Conservation (phyloP, 345 rosid genomes). For the Nasturtium officinale region DNA sequence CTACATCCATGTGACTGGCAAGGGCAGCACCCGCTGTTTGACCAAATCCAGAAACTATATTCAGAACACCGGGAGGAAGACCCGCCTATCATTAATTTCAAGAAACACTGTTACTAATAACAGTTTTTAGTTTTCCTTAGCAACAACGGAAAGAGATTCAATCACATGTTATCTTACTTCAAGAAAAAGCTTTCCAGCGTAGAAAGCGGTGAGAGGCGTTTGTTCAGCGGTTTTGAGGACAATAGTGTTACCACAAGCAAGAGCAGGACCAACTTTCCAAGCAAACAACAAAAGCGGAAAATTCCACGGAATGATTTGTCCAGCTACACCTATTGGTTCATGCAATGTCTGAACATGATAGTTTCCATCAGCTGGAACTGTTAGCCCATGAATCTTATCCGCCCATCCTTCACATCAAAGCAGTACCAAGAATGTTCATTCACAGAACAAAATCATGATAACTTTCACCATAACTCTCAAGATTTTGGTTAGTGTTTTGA, state of each 20-base stretch:
- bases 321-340: conserved; percentile 70
- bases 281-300: conserved; percentile 66
- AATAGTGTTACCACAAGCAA: conserved; percentile 65
- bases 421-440: conserved; percentile 22
- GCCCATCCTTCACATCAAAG: conserved; percentile 56
- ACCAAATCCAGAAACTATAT: conserved; percentile 83
- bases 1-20: conserved; percentile 93
- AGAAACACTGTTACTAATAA: conserved; percentile 19
- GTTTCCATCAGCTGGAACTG: conserved; percentile 63
- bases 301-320: conserved; percentile 73
- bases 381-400: conserved; percentile 65
- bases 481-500: neutral
- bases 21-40: conserved; percentile 87
- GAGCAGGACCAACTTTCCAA: conserved; percentile 72
- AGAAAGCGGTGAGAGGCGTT: conserved; percentile 65
- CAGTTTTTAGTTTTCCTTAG: too few species aligned
- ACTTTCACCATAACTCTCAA: neutral
- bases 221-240: conserved; percentile 69
- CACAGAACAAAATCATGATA: neutral
- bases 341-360: conserved; percentile 65
- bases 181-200: conserved; percentile 56
- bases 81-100: conserved; percentile 62
- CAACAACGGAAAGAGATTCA: neutral
- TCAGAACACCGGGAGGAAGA: conserved; percentile 90
- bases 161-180: conserved; percentile 30